Evolutionary conservation across 352 stramenopile species (phyloP), one percentile per base, ranked within the genome.

Genomic region (Phytopythium cucurbitacearum): DNA sequence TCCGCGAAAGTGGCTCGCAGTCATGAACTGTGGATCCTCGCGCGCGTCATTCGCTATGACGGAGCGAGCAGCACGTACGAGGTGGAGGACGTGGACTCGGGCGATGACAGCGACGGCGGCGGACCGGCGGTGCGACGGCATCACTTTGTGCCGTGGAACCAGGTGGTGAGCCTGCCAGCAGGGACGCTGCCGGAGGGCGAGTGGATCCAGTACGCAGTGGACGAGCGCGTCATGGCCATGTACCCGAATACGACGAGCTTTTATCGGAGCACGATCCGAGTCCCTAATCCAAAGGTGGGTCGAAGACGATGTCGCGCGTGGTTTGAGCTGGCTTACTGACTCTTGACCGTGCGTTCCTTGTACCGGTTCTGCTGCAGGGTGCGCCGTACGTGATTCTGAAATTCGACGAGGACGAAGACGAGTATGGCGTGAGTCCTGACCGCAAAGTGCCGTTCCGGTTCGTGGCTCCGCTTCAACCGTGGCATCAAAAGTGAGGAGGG

Each of bases 181-280:
- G 85, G 89, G 42, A 77, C 70, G 34, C 62, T 91, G 11, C 46
- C 62, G 0, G 56, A 76, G 42, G 64, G 64, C 48, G 65, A 74
- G 56, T 92, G 82, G 94, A 98, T 85, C 55, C 89, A 73, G 36
- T 92, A 87, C 59, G 62, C 64, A 12, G 89, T 97, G 48, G 89
- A 96, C 40, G 87, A 97, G 32, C 74, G 81, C 54, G 95, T 98
- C 38, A 97, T 99, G 89, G 96, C 96, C 43, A 97, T 99, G 66
- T 99, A 99, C 68, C 96, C 96, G 6, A 97, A 98, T 74, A 99
- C 95, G 11, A 99, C 95, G 12, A 97, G 80, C 49, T 99, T 99
- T 67, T 99, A 98, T 63, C 79, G 91, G 21, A 92, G 87, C 34
- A 91, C 94, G 10, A 85, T 99, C 34, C 87, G 82, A 34, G 70